phyloP scores from a whole-genome alignment of 352 stramenopile genomes.

The Phytophthora agathidicida region DNA sequence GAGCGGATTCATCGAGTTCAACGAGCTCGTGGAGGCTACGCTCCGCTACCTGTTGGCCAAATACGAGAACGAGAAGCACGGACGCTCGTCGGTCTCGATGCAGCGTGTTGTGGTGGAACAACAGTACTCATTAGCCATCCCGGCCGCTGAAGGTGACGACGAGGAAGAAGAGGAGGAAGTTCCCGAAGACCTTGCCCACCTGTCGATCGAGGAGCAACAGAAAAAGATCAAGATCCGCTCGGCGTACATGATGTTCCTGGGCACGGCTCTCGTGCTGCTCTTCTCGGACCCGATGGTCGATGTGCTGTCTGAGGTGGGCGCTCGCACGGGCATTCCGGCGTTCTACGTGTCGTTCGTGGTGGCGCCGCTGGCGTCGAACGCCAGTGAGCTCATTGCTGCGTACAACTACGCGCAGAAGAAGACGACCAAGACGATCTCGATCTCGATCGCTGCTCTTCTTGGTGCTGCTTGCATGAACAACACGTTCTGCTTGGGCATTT shows the following conservation, averaged over 20 bases:
- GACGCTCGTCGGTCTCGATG: conserved; percentile 59
- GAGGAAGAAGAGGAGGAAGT: conserved; percentile 95
- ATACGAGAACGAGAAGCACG: conserved; percentile 67
- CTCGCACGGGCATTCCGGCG: conserved; percentile 88
- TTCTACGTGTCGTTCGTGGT: conserved; percentile 99
- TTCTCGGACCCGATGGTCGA: conserved; percentile 99
- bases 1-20: conserved; percentile 92
- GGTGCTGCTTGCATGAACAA: conserved; percentile 99
- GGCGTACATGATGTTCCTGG: conserved; percentile 94
- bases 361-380: conserved; percentile 98
- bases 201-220: conserved; percentile 96
- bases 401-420: conserved; percentile 99
- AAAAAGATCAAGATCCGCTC: conserved; percentile 94
- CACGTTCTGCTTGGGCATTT: conserved; percentile 99
- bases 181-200: conserved; percentile 92
- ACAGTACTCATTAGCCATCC: conserved; percentile 46
- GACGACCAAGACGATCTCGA: conserved; percentile 97
- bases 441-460: conserved; percentile 93
- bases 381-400: conserved; percentile 96
- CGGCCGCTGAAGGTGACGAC: conserved; percentile 69
- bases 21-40: conserved; percentile 94
- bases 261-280: conserved; percentile 94
- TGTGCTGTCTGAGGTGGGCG: conserved; percentile 94
- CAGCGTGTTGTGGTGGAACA: conserved; percentile 54
- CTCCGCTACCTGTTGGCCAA: conserved; percentile 87